A percentile compares a stretch with the other conserved stretches of the same genome.
Conservation (phyloP, 768 basidiomycete species). For the Cubamyces lactineus region DNA sequence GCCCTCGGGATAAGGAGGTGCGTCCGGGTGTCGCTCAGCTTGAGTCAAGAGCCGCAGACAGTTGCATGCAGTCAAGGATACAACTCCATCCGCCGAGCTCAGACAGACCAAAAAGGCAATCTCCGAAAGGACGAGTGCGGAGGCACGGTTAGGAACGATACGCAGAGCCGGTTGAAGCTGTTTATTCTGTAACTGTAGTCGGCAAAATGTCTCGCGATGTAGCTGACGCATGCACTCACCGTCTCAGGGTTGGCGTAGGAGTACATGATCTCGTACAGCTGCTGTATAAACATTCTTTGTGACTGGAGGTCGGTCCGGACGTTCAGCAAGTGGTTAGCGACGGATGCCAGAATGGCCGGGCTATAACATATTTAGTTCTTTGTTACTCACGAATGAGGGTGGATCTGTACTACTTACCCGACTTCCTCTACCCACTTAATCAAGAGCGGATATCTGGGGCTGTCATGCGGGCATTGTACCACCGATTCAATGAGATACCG, state of each 20-base stretch:
- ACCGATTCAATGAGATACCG: slow-evolving; percentile 47
- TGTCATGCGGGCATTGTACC: slow-evolving; percentile 45
- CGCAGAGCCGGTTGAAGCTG: slow-evolving; percentile 53
- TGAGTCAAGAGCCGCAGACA: slow-evolving; percentile 70
- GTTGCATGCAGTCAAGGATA: slow-evolving; percentile 70
- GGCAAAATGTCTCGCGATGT: neutral
- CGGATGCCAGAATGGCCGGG: slow-evolving; percentile 44
- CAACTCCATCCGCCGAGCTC: slow-evolving; percentile 66
- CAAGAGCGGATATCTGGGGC: slow-evolving; percentile 44
- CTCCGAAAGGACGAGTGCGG: slow-evolving; percentile 70
- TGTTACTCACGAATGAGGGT: neutral
- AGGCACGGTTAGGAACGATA: slow-evolving; percentile 51
- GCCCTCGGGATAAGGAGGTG: slow-evolving; percentile 52
- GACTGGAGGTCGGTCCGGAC: slow-evolving; percentile 61
- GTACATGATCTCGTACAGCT: slow-evolving; percentile 62
- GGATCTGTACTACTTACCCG: slow-evolving; percentile 42
- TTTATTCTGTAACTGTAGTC: slow-evolving; percentile 24
- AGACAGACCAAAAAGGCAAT: slow-evolving; percentile 73
- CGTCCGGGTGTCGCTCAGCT: slow-evolving; percentile 64
- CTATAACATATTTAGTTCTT: slow-evolving; percentile 13
- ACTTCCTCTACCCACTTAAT: slow-evolving; percentile 47
- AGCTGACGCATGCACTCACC: neutral
- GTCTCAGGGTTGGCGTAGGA: slow-evolving; percentile 39
- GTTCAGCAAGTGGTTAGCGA: slow-evolving; percentile 60
- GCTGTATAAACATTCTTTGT: slow-evolving; percentile 71